Evolutionary conservation across 305 asterid species (phyloP).

Genomic region (Fraxinus ornus): DNA sequence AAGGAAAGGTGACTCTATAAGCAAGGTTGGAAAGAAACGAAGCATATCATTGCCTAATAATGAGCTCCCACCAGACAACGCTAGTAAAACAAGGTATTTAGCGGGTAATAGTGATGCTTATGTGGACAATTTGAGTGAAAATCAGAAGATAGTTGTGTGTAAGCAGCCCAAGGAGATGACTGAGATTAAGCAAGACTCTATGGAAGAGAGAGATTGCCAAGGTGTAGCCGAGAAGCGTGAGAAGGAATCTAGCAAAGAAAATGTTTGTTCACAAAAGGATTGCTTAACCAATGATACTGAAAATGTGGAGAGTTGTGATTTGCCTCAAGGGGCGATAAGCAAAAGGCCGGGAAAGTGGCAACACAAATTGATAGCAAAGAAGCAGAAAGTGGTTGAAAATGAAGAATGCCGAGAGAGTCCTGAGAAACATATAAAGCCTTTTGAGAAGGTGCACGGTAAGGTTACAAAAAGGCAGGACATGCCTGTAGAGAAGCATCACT

Average conservation of each 20-base stretch:
- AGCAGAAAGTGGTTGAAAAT: background rate
- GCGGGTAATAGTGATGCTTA: background rate
- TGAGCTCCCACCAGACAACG: slow-evolving; percentile 14
- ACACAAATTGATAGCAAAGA: background rate
- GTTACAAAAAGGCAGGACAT: slow-evolving; percentile 11
- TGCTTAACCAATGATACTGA: slow-evolving; percentile 6
- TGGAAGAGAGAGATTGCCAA: background rate
- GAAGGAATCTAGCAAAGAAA: slow-evolving; percentile 3
- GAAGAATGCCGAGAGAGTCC: background rate
- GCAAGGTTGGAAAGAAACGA: slow-evolving; percentile 16
- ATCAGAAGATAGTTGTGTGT: background rate
- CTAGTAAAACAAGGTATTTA: slow-evolving; percentile 25
- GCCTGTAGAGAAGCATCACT: slow-evolving; percentile 2
- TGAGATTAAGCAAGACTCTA: slow-evolving; percentile 7
- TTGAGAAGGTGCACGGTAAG: background rate
- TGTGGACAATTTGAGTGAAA: slow-evolving; percentile 14
- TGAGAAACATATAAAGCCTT: slow-evolving; percentile 12
- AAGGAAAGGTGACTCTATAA: background rate
- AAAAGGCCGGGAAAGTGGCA: slow-evolving; percentile 16
- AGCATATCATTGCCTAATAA: slow-evolving; percentile 17
- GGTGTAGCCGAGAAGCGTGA: slow-evolving; percentile 2
- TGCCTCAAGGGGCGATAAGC: background rate
- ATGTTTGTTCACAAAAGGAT: background rate
- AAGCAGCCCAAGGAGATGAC: background rate
- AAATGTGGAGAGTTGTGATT: background rate